phyloP scores from a whole-genome alignment of 176 grass and related monocot species.

The Saccharum spontaneum region DNA sequence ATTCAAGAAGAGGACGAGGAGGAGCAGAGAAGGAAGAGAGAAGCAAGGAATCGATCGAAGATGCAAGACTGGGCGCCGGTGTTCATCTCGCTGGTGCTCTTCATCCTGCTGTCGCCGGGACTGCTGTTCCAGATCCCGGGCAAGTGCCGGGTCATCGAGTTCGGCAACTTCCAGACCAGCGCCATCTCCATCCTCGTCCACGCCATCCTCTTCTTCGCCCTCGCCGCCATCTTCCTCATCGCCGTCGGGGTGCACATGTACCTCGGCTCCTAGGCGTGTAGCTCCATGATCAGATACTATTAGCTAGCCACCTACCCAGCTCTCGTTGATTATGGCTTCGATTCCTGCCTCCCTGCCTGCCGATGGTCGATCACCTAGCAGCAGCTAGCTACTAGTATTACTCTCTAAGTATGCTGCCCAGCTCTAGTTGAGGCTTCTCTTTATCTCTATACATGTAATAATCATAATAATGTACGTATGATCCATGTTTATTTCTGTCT shows the following conservation, averaged over 20 bases:
- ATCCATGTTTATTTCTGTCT: background rate
- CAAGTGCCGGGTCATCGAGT: conserved; percentile 51
- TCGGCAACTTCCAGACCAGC: conserved; percentile 76
- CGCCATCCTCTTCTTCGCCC: conserved; percentile 51
- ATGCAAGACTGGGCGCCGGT: conserved; percentile 83
- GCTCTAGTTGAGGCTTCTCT: background rate
- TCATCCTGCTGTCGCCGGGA: conserved; percentile 67
- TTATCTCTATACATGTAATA: background rate
- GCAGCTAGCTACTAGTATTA: background rate
- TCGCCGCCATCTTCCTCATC: conserved; percentile 51
- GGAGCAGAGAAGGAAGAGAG: background rate
- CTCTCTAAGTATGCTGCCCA: background rate
- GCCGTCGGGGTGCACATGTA: conserved; percentile 51
- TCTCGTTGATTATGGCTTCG: background rate
- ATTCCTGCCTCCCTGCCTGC: background rate
- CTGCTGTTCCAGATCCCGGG: conserved; percentile 70
- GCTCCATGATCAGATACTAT: background rate
- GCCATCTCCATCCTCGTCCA: conserved; percentile 61
- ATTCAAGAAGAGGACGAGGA: background rate
- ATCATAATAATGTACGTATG: background rate
- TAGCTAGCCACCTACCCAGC: background rate
- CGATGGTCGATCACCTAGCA: background rate
- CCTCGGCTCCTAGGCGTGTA: conserved; percentile 16
- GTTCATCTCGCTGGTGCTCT: conserved; percentile 58
- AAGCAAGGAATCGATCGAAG: background rate